Percentiles rank a stretch among this genome's conserved stretches.
These are phyloP conservation scores for Schoenoplectus tabernaemontani DNA, from an alignment of 202 grass and related monocot species.

Conservation along the genomic window DNA sequence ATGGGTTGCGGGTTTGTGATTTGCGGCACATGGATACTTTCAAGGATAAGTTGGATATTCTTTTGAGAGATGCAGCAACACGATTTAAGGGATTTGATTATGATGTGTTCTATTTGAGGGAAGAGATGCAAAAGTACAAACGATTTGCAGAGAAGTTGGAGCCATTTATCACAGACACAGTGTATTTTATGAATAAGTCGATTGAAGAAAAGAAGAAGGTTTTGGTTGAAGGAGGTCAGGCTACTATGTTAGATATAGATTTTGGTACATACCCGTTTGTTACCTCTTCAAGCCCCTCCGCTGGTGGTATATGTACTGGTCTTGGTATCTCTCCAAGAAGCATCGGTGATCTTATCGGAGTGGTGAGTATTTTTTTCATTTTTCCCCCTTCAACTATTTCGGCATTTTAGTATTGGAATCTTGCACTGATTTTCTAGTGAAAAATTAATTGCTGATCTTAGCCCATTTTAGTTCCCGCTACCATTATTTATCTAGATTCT, in stretches of 20 bases:
- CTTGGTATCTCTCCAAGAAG: constrained; percentile 76
- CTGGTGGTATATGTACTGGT: constrained; percentile 88
- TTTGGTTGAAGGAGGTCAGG: constrained; percentile 93
- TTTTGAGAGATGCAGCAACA: constrained; percentile 55
- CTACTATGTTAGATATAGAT: constrained; percentile 97
- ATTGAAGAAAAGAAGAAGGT: constrained; percentile 90
- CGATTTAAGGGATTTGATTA: constrained; percentile 70
- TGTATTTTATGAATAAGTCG: constrained; percentile 70
- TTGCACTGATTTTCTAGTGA: neutral
- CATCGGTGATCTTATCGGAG: constrained; percentile 77
- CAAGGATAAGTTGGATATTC: constrained; percentile 54
- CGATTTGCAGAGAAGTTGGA: constrained; percentile 50
- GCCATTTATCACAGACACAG: constrained; percentile 71
- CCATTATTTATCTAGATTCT: neutral
- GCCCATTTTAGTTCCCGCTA: neutral
- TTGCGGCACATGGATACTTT: constrained; percentile 80
- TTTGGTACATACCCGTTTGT: constrained; percentile 96
- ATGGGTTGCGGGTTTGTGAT: constrained; percentile 71
- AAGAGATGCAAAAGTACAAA: constrained; percentile 78
- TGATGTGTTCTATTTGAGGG: constrained; percentile 46
- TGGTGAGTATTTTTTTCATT: constrained; percentile 37
- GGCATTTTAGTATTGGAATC: neutral
- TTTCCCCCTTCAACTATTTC: neutral
- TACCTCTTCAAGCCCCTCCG: constrained; percentile 90
- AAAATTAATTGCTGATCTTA: neutral